phyloP scores from a whole-genome alignment of 176 grass and related monocot genomes.

The Saccharum officinarum region DNA sequence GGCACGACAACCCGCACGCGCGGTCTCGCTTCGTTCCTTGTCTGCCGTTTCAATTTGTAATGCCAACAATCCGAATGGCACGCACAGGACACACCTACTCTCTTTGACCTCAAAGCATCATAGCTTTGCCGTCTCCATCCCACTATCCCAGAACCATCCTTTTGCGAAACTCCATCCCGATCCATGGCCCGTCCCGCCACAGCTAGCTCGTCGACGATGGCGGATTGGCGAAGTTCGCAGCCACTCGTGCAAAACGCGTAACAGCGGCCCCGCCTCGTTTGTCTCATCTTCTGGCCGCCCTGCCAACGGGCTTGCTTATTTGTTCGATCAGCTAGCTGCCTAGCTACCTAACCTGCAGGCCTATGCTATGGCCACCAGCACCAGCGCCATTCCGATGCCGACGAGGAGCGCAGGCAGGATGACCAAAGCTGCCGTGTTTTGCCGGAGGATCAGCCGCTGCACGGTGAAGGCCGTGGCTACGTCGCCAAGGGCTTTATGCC shows the following conservation, averaged over 20 bases:
- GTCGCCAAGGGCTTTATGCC: background rate
- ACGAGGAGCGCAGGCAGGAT: background rate
- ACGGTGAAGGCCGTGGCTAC: slow-evolving; percentile 10
- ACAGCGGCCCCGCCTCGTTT: background rate
- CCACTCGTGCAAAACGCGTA: slow-evolving; percentile 29
- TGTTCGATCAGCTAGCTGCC: background rate
- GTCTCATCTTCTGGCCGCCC: background rate
- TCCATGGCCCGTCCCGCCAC: background rate
- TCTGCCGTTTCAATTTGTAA: background rate
- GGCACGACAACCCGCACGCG: background rate
- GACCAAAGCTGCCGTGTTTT: background rate
- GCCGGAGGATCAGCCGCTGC: background rate
- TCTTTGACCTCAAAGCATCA: background rate
- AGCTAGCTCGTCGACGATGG: background rate
- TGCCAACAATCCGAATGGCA: background rate
- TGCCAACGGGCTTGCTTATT: background rate
- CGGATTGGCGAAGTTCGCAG: background rate
- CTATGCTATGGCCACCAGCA: background rate
- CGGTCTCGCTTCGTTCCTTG: background rate
- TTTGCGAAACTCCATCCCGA: background rate
- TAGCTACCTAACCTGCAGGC: background rate
- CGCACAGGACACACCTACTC: background rate
- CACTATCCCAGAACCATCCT: background rate
- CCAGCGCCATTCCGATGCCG: background rate
- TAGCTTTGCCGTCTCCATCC: background rate